Evolutionary conservation across 75 land plant species (phyloP), one percentile per base, ranked within the genome.

Genomic region (Cryptomeria japonica): DNA sequence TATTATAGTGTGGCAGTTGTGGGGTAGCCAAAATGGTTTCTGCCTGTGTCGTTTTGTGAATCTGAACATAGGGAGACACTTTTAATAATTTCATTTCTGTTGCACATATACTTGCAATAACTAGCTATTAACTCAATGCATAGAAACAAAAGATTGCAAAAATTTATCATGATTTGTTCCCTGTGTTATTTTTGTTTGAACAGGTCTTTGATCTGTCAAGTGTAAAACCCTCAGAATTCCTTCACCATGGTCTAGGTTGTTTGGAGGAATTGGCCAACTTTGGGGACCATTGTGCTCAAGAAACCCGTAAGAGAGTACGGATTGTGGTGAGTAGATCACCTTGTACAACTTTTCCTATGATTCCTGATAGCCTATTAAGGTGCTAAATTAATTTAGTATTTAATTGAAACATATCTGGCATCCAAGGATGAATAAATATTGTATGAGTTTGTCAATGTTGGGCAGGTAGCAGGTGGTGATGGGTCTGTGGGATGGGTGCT

Each of bases 381-480:
- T 85, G 56, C 9, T 34, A n/a, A 34, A 19, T 85, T 85, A 9
- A 53, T 55, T 42, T 46, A 18, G 58, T 51, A 46, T 55, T 85
- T 85, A 53, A 25, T 36, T 85, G 64, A 53, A 53, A 5, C 64
- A 85, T 56, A 85, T 55, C 16, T 56, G 3, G 13, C 9, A 55
- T 51, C 32, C 58, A 85, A 37, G 86, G 58, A 56, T 38, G 34
- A 34, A 56, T 36, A 46, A 3, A 34, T 7, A 36, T 36, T 1
- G 3, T 9, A 44, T 14, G 37, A 37, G 15, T 1, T 36, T 85
- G 15, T 28, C 31, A 8, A 55, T 85, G 18, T 46, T 53, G 56
- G 76, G 37, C 91, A 98, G 99, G 99, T 96, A 88, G 99, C 99
- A 87, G 99, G 99, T 75, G 99, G 99, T 87, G 99, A 98, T 94